Percentiles rank a stretch among this genome's conserved stretches.
phyloP scores from a whole-genome alignment of 2,329 filamentous ascomycete species.

The Xylariales sp. region DNA sequence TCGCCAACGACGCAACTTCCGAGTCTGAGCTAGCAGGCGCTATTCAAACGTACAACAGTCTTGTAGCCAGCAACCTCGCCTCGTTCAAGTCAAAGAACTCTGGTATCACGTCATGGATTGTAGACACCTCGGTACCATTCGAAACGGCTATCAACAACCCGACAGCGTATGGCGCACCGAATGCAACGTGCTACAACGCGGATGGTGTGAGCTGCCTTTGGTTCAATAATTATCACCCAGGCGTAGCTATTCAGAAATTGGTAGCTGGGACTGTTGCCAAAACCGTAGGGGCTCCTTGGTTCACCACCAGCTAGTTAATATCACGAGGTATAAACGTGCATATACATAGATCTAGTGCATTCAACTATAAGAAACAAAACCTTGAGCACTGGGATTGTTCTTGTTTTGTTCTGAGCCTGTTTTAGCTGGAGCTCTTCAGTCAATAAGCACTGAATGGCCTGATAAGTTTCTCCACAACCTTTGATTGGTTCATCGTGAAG shows the following conservation, averaged over 20 bases:
- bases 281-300: slow-evolving; percentile 7
- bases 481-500: too few species aligned
- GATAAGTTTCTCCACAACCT: too few species aligned
- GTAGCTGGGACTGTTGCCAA: slow-evolving; percentile 13
- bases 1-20: neutral
- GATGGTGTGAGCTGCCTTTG: slow-evolving; percentile 17
- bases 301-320: too few species aligned
- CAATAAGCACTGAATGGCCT: too few species aligned
- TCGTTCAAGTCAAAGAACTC: slow-evolving; percentile 10
- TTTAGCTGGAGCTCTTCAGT: too few species aligned
- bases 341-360: too few species aligned
- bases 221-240: slow-evolving; percentile 17
- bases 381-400: too few species aligned
- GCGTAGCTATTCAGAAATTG: slow-evolving; percentile 15
- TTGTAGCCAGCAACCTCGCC: neutral
- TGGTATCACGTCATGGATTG: slow-evolving; percentile 8
- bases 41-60: slow-evolving; percentile 15
- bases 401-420: too few species aligned
- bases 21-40: neutral
- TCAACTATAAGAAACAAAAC: too few species aligned
- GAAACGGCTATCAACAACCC: slow-evolving; percentile 13
- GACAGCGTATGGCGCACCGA: slow-evolving; percentile 16
- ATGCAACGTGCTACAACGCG: slow-evolving; percentile 14
- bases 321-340: too few species aligned
- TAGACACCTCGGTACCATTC: slow-evolving; percentile 15